Evolutionary conservation across 441 rosid species (phyloP).

Genomic region (Euphorbia schlechtendalii): DNA sequence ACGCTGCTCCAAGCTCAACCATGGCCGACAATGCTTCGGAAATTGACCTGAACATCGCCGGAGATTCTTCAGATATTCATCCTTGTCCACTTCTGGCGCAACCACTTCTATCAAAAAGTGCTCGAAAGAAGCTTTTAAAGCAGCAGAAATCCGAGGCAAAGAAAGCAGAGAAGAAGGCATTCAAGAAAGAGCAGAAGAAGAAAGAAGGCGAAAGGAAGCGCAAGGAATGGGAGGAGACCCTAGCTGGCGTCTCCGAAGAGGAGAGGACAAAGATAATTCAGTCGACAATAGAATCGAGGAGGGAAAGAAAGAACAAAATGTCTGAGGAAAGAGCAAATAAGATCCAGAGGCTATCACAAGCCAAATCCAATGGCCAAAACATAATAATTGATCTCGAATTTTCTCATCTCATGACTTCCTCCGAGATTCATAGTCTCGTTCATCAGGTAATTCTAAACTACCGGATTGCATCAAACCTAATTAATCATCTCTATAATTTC

Average conservation of each 20-base stretch:
- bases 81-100: not conserved
- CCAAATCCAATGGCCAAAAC: slow-evolving; percentile 56
- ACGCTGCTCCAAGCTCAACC: slow-evolving; percentile 3
- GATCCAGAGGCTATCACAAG: slow-evolving; percentile 46
- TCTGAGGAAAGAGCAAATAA: slow-evolving; percentile 60
- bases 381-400: slow-evolving; percentile 80
- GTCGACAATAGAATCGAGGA: slow-evolving; percentile 50
- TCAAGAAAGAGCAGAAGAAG: slow-evolving; percentile 55
- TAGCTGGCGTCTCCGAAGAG: slow-evolving; percentile 49
- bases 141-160: slow-evolving; percentile 62
- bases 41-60: slow-evolving; percentile 24
- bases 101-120: slow-evolving; percentile 48
- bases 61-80: slow-evolving; percentile 11
- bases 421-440: slow-evolving; percentile 76
- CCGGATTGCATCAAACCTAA: not conserved
- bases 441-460: slow-evolving; percentile 39
- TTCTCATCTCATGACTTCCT: slow-evolving; percentile 60
- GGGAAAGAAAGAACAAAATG: slow-evolving; percentile 66
- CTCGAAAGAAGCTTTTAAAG: slow-evolving; percentile 74
- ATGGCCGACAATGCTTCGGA: slow-evolving; percentile 24
- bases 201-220: slow-evolving; percentile 62
- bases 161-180: slow-evolving; percentile 87
- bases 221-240: slow-evolving; percentile 70
- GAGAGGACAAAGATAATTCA: slow-evolving; percentile 62
- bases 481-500: not conserved